Evolutionary conservation across 2,329 filamentous ascomycete species (phyloP), one percentile per base, ranked within the genome.

Genomic region (Xylaria sp.): DNA sequence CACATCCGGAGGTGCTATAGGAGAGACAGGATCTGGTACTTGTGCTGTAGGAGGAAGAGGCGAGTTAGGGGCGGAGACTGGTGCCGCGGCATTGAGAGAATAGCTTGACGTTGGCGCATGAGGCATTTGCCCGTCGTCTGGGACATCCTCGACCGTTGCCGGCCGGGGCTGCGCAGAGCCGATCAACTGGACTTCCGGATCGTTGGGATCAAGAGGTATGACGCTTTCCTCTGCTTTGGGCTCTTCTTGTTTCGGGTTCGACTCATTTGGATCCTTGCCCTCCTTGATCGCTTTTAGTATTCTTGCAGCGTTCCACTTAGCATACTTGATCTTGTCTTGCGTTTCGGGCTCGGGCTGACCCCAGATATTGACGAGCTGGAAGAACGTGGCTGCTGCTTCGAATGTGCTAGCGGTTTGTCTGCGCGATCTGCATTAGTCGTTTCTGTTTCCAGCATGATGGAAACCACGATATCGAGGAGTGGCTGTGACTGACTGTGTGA

Each of bases 391-490:
- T 0, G 96, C 93, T 1, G 97, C 96, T 78, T 94, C 92, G 74
- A 98, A 97, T 0, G 94, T 98, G 78, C 97, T 94, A 68, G 93
- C 94, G 0, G 96, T 99, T 86, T 97, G 92, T 75, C 93, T 94
- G 59, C 6, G 55, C 13, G 51, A 13, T 43, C 15, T 18, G 36
- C 33, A 41, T 69, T 55, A 76, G 67, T 54, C 25, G 41, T 49
- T 54, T 33, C 46, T 7, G 10, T 49, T 48, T n/a, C n/a, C 15
- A 13, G 15, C 7, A 59, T 4, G 15, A n/a, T 18, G 31, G 31
- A 13, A n/a, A 28, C 20, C 36, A 13, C 20, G 15, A 46, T 23
- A 20, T 25, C 15, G 18, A 43, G 55, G 48, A 31, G 41, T 23
- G 71, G 80, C 65, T 56, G 28, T 23, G 71, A 80, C 69, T 57